These are phyloP conservation scores for Piromyces sp. DNA, from an alignment of 192 early-diverging fungal species.

Conservation along the genomic window DNA sequence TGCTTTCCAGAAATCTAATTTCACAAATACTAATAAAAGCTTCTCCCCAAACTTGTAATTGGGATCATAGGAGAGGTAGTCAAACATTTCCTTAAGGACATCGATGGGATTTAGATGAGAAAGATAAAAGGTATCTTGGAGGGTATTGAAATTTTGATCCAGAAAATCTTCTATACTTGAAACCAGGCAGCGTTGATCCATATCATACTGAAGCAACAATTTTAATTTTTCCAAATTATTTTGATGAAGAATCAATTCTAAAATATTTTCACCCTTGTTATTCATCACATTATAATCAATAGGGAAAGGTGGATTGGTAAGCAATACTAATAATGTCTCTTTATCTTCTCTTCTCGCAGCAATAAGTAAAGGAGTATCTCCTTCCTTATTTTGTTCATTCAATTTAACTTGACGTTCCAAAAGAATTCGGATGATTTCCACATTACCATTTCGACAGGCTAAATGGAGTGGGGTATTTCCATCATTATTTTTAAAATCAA, in stretches of 20 bases:
- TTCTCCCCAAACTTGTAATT: background rate
- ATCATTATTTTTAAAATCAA: background rate
- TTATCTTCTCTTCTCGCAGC: background rate
- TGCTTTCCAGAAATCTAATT: background rate
- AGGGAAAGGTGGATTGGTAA: no score
- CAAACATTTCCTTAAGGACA: background rate
- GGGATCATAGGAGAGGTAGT: background rate
- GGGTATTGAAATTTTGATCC: background rate
- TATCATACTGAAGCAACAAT: no score
- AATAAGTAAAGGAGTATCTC: background rate
- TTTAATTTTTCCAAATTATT: no score
- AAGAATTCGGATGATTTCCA: background rate
- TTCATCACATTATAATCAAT: no score
- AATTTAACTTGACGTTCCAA: background rate
- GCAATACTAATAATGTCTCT: background rate
- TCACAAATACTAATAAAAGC: background rate
- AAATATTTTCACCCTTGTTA: no score
- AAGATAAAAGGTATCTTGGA: no score
- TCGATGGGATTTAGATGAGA: background rate
- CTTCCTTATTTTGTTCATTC: background rate
- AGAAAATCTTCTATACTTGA: background rate
- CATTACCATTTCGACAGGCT: background rate
- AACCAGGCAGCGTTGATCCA: no score
- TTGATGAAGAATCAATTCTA: no score
- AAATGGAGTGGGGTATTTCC: background rate